A percentile compares a stretch with the other conserved stretches of the same genome.
phyloP scores from a whole-genome alignment of 129 eudicot species.

The Mikania micrantha region DNA sequence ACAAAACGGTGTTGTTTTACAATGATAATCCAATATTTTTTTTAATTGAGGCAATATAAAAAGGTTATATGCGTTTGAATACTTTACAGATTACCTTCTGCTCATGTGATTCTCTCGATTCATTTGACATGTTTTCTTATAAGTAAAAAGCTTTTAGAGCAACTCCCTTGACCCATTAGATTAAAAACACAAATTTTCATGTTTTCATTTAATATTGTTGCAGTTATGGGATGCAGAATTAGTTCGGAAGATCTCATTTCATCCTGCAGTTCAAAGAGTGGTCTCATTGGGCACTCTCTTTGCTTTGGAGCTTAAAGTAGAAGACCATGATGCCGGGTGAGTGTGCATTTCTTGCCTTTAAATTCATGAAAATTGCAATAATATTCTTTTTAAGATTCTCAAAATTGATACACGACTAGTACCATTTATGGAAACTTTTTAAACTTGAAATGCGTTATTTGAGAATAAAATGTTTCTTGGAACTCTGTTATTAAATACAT shows the following conservation, averaged over 20 bases:
- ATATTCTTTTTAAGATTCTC: background rate
- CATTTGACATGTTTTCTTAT: background rate
- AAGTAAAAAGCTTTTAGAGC: background rate
- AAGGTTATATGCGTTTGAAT: background rate
- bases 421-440: background rate
- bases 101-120: background rate
- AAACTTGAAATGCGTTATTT: background rate
- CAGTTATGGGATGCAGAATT: constrained; percentile 83
- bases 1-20: background rate
- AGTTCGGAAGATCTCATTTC: constrained; percentile 61
- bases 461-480: background rate
- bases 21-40: background rate
- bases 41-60: background rate
- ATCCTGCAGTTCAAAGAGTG: constrained; percentile 60
- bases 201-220: constrained; percentile 7
- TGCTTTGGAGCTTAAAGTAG: constrained; percentile 77
- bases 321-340: constrained; percentile 78
- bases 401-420: background rate
- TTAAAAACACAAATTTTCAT: background rate
- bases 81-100: background rate
- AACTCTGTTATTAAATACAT: background rate
- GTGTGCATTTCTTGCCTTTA: constrained; percentile 1
- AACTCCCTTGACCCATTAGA: background rate
- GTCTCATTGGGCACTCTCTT: constrained; percentile 81
- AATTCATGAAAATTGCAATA: background rate